Evolutionary conservation across 108 stramenopile species (phyloP).

Genomic region (Cylindrotheca fusiformis): DNA sequence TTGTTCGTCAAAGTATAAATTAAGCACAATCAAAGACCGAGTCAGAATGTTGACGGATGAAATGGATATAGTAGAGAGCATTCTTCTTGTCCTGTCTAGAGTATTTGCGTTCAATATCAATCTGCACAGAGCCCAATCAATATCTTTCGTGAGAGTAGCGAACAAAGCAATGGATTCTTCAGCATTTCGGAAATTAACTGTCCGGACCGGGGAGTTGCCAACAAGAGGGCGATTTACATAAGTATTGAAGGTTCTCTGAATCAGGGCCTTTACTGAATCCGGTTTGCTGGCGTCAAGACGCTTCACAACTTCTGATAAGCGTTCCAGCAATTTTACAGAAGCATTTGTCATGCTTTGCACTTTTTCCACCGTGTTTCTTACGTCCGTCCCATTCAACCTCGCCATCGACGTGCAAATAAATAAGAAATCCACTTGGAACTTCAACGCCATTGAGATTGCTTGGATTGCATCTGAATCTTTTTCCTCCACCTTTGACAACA

Average conservation of each 20-base stretch:
- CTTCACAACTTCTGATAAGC: constrained; percentile 7
- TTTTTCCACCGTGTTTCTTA: constrained; percentile 15
- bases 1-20: constrained; percentile 81
- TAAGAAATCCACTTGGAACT: constrained; percentile 23
- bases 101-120: constrained; percentile 50
- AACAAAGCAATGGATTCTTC: constrained; percentile 38
- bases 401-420: constrained; percentile 16
- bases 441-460: constrained; percentile 11
- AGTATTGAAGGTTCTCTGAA: constrained; percentile 61
- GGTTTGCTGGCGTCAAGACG: constrained; percentile 4
- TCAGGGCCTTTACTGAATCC: constrained; percentile 11
- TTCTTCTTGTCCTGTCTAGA: constrained; percentile 51
- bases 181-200: constrained; percentile 37
- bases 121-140: constrained; percentile 68
- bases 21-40: constrained; percentile 71
- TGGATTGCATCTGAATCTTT: constrained; percentile 9
- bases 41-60: constrained; percentile 60
- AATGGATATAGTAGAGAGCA: constrained; percentile 45
- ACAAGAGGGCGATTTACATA: constrained; percentile 66
- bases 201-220: constrained; percentile 76
- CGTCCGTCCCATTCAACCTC: constrained; percentile 14
- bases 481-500: constrained; percentile 1
- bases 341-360: constrained; percentile 14
- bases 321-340: constrained; percentile 11
- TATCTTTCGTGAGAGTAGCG: constrained; percentile 37